Base-by-base conservation (phyloP, 202 grass and related monocot species). In the Musa balbisiana region DNA sequence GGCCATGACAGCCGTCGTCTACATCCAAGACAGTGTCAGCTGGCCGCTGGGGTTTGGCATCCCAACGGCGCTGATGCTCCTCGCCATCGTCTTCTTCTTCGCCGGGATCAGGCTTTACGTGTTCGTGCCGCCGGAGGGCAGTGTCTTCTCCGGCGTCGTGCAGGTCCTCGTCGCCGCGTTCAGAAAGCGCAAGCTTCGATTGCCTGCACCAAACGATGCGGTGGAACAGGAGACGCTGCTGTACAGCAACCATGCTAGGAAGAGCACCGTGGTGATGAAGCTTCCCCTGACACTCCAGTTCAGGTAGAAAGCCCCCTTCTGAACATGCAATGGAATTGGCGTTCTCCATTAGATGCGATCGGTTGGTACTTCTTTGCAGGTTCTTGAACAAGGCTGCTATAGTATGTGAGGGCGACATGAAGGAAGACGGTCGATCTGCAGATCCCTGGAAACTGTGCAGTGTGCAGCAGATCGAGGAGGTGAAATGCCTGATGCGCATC, bases 381-480 rank as follows among this genome's bases (percentile, higher is more conserved):
- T 91, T 89, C 77, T 90, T 97, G 0, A 90, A 97, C 82, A 97
- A 97, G 84, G 93, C 93, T 13, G 93, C 93, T 17, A 83, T 93
- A 51, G 82, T 93, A 55, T 65, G 78, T 11, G 75, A 75, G 0
- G 93, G 92, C 0, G 90, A 97, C 76, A 78, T 89, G 12, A 20
- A 15, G 58, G 11, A 20, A 15, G 58, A 20, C 20, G 6, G 58
- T 20, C 58, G 8, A 17, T 20, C 17, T 17, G 17, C 58, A 1
- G 20, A 92, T 80, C 83, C 88, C 0, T 97, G 93, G 93, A 75
- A 83, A 65, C 80, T 97, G 0, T 93, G 93, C 78, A 97, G 86
- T 21, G 60, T 97, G 70, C 93, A 97, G 83, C 93, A 92, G 78
- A 88, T 97, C 51, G 93, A 97, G 87, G 93, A 97, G 80, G 90